phyloP scores from a whole-genome alignment of 129 eudicot genomes.

The Glebionis coronaria region DNA sequence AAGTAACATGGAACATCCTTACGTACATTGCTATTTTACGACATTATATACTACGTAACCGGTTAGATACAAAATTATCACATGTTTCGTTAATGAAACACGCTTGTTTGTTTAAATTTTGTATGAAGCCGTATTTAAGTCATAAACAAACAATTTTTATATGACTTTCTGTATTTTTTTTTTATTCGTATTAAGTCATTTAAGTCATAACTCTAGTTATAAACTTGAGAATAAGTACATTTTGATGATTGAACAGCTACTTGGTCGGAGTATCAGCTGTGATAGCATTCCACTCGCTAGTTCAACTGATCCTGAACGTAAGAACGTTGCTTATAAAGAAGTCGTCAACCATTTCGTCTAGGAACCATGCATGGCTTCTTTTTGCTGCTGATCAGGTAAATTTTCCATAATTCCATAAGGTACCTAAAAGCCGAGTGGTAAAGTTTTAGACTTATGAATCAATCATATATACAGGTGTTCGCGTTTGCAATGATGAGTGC shows the following conservation, averaged over 20 bases:
- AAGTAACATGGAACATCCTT: too few relatives aligned
- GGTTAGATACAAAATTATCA: not conserved
- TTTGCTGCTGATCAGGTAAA: constrained; percentile 89
- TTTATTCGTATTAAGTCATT: too few relatives aligned
- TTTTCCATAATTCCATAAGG: not conserved
- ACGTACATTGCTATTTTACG: not conserved
- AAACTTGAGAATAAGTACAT: not conserved
- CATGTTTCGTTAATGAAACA: not conserved
- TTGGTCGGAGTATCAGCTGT: constrained; percentile 81
- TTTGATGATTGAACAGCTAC: constrained; percentile 43
- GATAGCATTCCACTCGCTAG: constrained; percentile 66
- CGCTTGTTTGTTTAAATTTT: too few relatives aligned
- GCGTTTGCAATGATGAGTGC: constrained; percentile 83
- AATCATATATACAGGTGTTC: constrained; percentile 43
- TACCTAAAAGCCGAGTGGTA: not conserved
- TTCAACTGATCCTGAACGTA: constrained; percentile 55
- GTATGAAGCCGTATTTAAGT: too few relatives aligned
- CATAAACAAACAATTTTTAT: too few relatives aligned
- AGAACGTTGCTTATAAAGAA: constrained; percentile 48
- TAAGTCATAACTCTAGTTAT: not conserved
- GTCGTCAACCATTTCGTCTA: constrained; percentile 53
- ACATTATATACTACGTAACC: too few relatives aligned
- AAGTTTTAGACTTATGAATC: not conserved
- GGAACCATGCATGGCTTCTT: constrained; percentile 79
- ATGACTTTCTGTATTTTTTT: too few relatives aligned